These are phyloP conservation scores for Agaricus blazei DNA, from an alignment of 768 basidiomycete species.

Conservation along the genomic window DNA sequence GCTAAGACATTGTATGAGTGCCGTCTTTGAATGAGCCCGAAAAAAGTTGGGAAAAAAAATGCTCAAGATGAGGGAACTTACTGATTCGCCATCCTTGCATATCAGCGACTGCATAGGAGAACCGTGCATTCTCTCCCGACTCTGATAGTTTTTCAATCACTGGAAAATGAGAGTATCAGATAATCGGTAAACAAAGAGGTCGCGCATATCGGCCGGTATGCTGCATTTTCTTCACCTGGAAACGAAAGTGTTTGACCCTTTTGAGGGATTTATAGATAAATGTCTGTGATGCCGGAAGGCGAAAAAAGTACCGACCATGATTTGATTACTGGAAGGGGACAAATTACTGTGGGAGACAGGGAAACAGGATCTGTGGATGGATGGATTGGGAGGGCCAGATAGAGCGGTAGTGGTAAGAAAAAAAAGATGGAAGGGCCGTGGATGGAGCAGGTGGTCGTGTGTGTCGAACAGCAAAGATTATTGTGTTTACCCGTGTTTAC, in stretches of 20 bases:
- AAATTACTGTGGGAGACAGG: neutral
- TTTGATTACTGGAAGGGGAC: constrained; percentile 9
- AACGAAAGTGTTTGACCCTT: constrained; percentile 86
- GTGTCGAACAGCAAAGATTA: constrained; percentile 18
- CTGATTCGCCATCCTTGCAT: constrained; percentile 99
- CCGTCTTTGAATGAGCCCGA: constrained; percentile 5
- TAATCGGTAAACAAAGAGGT: neutral
- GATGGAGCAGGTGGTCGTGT: constrained; percentile 34
- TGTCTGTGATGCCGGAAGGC: constrained; percentile 9
- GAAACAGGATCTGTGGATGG: constrained; percentile 6
- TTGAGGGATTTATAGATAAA: constrained; percentile 14
- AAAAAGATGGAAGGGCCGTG: constrained; percentile 10
- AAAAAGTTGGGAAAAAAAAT: constrained; percentile 1
- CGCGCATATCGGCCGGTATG: constrained; percentile 11
- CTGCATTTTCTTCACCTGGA: constrained; percentile 46
- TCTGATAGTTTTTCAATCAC: constrained; percentile 81
- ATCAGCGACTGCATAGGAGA: constrained; percentile 78
- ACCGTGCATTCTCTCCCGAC: constrained; percentile 64
- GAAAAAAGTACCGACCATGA: constrained; percentile 27
- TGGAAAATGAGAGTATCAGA: constrained; percentile 25
- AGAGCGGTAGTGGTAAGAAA: constrained; percentile 10
- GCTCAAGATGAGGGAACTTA: constrained; percentile 41
- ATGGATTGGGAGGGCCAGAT: constrained; percentile 4
- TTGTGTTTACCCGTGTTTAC: constrained; percentile 27
- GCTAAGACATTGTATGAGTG: constrained; percentile 39